phyloP scores from a whole-genome alignment of 2,329 filamentous ascomycete genomes.

The Cercospora beticola region DNA sequence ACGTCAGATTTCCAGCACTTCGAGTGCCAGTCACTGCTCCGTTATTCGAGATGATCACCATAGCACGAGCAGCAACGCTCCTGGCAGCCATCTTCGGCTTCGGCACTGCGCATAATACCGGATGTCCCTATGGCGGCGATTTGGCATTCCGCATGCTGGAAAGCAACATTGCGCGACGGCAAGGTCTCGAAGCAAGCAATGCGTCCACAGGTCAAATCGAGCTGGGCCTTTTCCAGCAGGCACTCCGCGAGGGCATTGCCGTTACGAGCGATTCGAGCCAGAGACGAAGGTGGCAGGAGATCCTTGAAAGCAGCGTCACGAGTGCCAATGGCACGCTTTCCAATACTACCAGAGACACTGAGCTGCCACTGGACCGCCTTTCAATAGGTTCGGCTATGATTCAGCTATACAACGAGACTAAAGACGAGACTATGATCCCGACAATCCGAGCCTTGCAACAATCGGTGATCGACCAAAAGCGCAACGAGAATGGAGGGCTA shows the following conservation, averaged over 20 bases:
- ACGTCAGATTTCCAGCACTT: neutral
- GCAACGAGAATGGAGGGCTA: constrained; percentile 34
- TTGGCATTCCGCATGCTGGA: constrained; percentile 32
- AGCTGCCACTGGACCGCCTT: constrained; percentile 36
- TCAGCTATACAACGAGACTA: constrained; percentile 20
- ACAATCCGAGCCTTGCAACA: constrained; percentile 26
- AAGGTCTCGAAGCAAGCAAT: constrained; percentile 33
- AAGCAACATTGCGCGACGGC: constrained; percentile 36
- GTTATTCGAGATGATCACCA: neutral
- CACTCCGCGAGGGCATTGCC: constrained; percentile 29
- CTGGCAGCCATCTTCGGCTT: neutral
- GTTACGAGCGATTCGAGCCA: constrained; percentile 19
- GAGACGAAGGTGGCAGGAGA: constrained; percentile 15
- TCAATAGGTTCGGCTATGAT: constrained; percentile 35
- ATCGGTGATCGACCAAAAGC: constrained; percentile 35
- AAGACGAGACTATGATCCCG: constrained; percentile 20
- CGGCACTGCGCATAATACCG: constrained; percentile 5
- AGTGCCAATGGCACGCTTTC: constrained; percentile 25
- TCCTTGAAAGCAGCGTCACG: constrained; percentile 27
- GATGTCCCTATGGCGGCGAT: constrained; percentile 14
- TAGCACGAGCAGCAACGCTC: neutral
- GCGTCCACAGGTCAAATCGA: constrained; percentile 32
- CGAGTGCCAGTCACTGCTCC: neutral
- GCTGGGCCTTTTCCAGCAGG: constrained; percentile 39
- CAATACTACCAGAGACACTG: constrained; percentile 27